Evolutionary conservation across 768 basidiomycete species (phyloP), one percentile per base, ranked within the genome.

Genomic region (Amanita subjunquillea): DNA sequence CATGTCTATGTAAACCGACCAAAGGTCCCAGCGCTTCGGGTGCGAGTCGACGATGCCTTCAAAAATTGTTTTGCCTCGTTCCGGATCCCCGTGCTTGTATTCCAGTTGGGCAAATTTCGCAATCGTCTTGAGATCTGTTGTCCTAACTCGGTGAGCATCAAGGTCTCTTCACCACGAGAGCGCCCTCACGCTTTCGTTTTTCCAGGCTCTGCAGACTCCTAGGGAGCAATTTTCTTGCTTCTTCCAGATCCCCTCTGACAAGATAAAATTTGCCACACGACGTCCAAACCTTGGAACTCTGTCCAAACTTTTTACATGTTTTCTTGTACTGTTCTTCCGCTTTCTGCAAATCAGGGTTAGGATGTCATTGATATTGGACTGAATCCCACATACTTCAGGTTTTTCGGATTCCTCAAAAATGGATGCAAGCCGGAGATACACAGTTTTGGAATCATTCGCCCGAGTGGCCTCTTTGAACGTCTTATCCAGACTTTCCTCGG

Each of bases 1-100:
- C 87, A 96, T 94, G 65, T 99, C 96, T 67, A 97, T 85, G 68
- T 99, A 99, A 47, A 97, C 73, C 38, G 85, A 87, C 95, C 96
- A 98, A 46, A 97, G 71, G 62, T 98, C 93, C 77, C 93, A 86
- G 51, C 91, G 80, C 68, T 94, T 97, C 3, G 92, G 86, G 70
- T 97, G 92, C 12, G 89, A 91, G 67, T 96, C 94, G 41, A 98
- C 72, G 57, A 99, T 90, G 41, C 95, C 96, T 63, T 98, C 95
- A 55, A 96, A 97, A 48, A 99, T 76, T 0, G 95, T 99, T 64
- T 87, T 88, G 27, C 94, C 96, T 44, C 96, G 82, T 65, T 99
- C 96, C 1, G 90, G 74, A 59, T 98, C 96, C 2, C 93, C 96
- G 29, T 85, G 72, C 64, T 87, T 94, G 69, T 97, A 99, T 65